Evolutionary conservation across 768 basidiomycete species (phyloP).

Genomic region (Lactarius pseudohatsudake): DNA sequence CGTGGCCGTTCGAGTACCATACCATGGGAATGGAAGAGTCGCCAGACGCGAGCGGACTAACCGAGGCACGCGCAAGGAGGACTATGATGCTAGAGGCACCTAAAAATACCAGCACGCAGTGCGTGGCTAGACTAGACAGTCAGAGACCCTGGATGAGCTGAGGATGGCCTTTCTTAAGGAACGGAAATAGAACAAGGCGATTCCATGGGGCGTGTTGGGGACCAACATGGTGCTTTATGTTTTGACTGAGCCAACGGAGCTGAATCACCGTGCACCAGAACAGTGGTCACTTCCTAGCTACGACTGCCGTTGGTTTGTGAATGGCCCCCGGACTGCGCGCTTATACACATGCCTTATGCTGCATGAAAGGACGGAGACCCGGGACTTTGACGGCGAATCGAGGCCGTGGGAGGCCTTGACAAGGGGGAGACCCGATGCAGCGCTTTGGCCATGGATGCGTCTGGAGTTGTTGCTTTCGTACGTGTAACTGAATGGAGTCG

Average conservation of each 20-base stretch:
- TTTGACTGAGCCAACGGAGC: neutral
- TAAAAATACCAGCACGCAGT: neutral
- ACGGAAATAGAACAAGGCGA: neutral
- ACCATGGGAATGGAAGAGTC: constrained; percentile 53
- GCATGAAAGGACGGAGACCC: neutral
- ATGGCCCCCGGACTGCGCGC: neutral
- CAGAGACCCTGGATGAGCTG: constrained; percentile 3
- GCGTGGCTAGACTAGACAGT: neutral
- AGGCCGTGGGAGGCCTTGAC: constrained; percentile 6
- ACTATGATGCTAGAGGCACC: neutral
- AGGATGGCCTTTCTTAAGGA: neutral
- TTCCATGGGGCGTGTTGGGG: neutral
- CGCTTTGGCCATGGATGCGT: neutral
- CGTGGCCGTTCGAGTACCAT: constrained; percentile 36
- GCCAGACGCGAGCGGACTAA: constrained; percentile 28
- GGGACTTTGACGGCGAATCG: neutral
- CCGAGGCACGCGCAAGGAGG: constrained; percentile 3
- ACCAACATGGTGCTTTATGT: neutral
- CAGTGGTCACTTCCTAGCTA: constrained; percentile 3
- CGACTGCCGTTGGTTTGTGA: neutral
- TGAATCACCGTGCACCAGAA: constrained; percentile 16
- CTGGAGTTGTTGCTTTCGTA: neutral
- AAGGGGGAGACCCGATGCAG: neutral
- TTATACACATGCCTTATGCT: neutral
- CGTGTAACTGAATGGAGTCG: constrained; percentile 3